phyloP scores from a whole-genome alignment of 208 protist species.

The Phytomonas francai region DNA sequence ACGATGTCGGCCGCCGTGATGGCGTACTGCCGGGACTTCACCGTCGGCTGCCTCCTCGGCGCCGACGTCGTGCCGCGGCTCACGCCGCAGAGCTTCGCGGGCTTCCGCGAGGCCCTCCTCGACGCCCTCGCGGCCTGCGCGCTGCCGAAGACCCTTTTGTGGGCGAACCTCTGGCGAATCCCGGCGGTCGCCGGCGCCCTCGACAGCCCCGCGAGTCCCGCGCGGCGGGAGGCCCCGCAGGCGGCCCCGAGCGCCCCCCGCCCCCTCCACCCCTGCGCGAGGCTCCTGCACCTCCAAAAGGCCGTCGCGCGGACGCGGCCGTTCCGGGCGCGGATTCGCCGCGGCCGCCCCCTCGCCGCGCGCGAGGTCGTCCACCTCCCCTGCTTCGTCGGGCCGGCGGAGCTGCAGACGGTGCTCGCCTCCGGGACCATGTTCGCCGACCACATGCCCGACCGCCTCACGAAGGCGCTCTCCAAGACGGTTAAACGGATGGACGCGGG shows the following conservation, averaged over 20 bases:
- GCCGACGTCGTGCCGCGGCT: constrained; percentile 79
- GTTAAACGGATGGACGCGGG: constrained; percentile 33
- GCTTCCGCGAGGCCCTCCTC: constrained; percentile 66
- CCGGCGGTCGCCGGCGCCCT: constrained; percentile 17
- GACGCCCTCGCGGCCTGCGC: constrained; percentile 46
- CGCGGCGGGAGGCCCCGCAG: background rate
- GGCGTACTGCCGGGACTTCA: constrained; percentile 57
- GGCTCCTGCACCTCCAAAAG: constrained; percentile 66
- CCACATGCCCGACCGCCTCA: constrained; percentile 84
- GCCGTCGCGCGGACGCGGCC: constrained; percentile 20
- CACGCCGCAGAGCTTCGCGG: constrained; percentile 71
- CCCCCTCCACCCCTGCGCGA: constrained; percentile 46
- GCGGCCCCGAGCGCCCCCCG: background rate
- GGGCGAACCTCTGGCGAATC: constrained; percentile 37
- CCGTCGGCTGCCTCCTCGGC: constrained; percentile 54
- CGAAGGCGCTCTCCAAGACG: constrained; percentile 31
- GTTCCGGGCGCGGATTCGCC: background rate
- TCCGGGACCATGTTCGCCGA: constrained; percentile 73
- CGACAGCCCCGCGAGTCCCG: constrained; percentile 15
- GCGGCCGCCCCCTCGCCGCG: too few species aligned
- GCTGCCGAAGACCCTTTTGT: constrained; percentile 58
- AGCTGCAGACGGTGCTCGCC: constrained; percentile 64
- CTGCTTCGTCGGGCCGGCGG: constrained; percentile 31
- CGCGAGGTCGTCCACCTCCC: constrained; percentile 60
- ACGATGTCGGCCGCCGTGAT: constrained; percentile 57